These are phyloP conservation scores for Blastocystis sp. DNA, from an alignment of 352 stramenopile species.

Conservation along the genomic window DNA sequence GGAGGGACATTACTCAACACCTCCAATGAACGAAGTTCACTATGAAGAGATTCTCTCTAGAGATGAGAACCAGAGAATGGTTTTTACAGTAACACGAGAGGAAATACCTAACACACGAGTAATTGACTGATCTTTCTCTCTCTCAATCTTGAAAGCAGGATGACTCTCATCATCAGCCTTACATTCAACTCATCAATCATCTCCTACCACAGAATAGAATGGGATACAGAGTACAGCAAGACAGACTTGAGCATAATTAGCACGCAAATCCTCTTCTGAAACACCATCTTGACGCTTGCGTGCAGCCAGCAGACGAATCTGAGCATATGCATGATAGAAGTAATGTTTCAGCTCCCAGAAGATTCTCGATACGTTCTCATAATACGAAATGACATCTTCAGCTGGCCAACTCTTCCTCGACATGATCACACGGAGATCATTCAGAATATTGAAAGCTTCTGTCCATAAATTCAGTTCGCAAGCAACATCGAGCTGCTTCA, in stretches of 20 bases:
- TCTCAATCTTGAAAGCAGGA: constrained; percentile 17
- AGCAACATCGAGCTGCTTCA: constrained; percentile 7
- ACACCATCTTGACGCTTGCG: not conserved
- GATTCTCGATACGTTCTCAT: not conserved
- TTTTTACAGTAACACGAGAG: not conserved
- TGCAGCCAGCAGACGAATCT: not conserved
- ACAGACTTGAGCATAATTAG: not conserved
- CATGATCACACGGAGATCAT: constrained; percentile 32
- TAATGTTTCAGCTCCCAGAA: constrained; percentile 42
- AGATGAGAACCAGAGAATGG: not conserved
- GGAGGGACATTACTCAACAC: not conserved
- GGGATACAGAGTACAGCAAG: constrained; percentile 9
- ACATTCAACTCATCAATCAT: not conserved
- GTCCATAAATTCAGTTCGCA: constrained; percentile 10
- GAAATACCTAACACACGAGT: not conserved
- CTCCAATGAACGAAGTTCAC: not conserved
- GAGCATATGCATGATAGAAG: constrained; percentile 26
- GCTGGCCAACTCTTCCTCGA: not conserved
- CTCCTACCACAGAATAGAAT: not conserved
- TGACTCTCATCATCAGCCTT: constrained; percentile 44
- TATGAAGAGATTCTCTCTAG: not conserved
- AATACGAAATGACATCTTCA: not conserved
- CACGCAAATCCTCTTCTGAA: not conserved
- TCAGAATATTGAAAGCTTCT: constrained; percentile 39
- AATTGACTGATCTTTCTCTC: constrained; percentile 5